Evolutionary conservation across 2,329 filamentous ascomycete species (phyloP).

Genomic region (Hymenoscyphus fructigenus): DNA sequence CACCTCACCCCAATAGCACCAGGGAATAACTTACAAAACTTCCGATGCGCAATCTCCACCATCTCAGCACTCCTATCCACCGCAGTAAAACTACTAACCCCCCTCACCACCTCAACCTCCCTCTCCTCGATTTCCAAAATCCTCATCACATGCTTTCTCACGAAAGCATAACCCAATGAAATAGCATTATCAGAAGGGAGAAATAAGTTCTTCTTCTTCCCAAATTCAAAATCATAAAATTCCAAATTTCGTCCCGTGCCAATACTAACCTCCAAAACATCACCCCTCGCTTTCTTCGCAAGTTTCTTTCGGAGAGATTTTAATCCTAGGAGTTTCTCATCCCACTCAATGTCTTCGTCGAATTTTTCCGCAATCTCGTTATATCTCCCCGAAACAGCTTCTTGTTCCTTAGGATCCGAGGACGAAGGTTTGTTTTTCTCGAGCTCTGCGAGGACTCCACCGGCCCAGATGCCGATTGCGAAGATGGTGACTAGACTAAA

Average conservation of each 20-base stretch:
- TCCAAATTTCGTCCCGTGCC: slow-evolving; percentile 62
- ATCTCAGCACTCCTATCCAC: slow-evolving; percentile 61
- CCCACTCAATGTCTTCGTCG: slow-evolving; percentile 56
- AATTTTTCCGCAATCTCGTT: slow-evolving; percentile 50
- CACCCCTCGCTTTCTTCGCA: slow-evolving; percentile 48
- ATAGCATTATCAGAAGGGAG: not conserved
- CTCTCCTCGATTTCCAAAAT: slow-evolving; percentile 27
- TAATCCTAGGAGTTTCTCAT: slow-evolving; percentile 58
- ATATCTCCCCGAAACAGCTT: slow-evolving; percentile 36
- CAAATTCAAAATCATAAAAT: slow-evolving; percentile 55
- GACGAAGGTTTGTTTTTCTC: slow-evolving; percentile 23
- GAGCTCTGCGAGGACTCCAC: not conserved
- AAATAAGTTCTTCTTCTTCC: not conserved
- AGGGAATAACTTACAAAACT: slow-evolving; percentile 47
- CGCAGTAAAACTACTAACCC: slow-evolving; percentile 57
- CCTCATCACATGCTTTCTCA: not conserved
- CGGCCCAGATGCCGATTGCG: not conserved
- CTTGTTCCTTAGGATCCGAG: slow-evolving; percentile 25
- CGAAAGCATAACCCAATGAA: not conserved
- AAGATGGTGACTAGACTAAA: not conserved
- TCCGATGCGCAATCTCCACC: slow-evolving; percentile 56
- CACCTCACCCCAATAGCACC: slow-evolving; percentile 43
- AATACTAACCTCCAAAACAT: slow-evolving; percentile 63
- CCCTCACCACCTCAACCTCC: slow-evolving; percentile 24
- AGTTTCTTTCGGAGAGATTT: slow-evolving; percentile 50